Percentiles rank a stretch among this genome's conserved stretches.
phyloP scores from a whole-genome alignment of 1,284 basidiomycete species.

The Hymenochaete sp. region DNA sequence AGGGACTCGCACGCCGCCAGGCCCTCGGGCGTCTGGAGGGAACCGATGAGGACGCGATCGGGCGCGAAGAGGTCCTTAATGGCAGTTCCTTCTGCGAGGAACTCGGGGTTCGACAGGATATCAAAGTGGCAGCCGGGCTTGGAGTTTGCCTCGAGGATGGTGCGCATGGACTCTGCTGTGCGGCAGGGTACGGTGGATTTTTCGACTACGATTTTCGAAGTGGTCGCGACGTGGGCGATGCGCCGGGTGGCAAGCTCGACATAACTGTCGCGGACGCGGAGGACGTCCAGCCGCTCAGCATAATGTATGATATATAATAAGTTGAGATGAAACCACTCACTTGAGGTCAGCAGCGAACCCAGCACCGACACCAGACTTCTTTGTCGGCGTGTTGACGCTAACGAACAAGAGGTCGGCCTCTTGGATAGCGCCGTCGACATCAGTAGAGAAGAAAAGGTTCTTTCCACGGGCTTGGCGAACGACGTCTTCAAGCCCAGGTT shows the following conservation, averaged over 20 bases:
- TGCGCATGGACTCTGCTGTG: slow-evolving; percentile 98
- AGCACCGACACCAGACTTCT: slow-evolving; percentile 94
- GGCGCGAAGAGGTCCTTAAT: slow-evolving; percentile 83
- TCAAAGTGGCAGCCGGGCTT: slow-evolving; percentile 88
- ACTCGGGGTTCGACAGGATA: slow-evolving; percentile 99
- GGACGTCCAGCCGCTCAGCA: neutral
- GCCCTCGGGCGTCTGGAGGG: slow-evolving; percentile 83
- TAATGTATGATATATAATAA: slow-evolving; percentile 15
- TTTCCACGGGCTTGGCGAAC: slow-evolving; percentile 82
- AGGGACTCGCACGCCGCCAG: slow-evolving; percentile 74
- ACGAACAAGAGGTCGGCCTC: slow-evolving; percentile 91
- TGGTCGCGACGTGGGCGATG: slow-evolving; percentile 85
- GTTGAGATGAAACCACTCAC: slow-evolving; percentile 42
- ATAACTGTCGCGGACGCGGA: slow-evolving; percentile 72
- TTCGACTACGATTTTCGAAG: slow-evolving; percentile 97
- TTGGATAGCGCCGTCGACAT: slow-evolving; percentile 87
- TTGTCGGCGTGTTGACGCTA: slow-evolving; percentile 95
- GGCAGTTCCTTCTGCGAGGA: slow-evolving; percentile 96
- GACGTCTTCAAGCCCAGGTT: slow-evolving; percentile 94
- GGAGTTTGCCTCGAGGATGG: slow-evolving; percentile 97
- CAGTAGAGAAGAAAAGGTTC: slow-evolving; percentile 96
- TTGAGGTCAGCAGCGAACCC: slow-evolving; percentile 97
- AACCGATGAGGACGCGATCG: slow-evolving; percentile 96
- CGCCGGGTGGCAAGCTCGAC: slow-evolving; percentile 94
- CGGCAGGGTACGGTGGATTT: slow-evolving; percentile 99